These are phyloP conservation scores for Kregervanrija pseudodelftensis DNA, from an alignment of 805 yeast genomes.

Conservation along the genomic window DNA sequence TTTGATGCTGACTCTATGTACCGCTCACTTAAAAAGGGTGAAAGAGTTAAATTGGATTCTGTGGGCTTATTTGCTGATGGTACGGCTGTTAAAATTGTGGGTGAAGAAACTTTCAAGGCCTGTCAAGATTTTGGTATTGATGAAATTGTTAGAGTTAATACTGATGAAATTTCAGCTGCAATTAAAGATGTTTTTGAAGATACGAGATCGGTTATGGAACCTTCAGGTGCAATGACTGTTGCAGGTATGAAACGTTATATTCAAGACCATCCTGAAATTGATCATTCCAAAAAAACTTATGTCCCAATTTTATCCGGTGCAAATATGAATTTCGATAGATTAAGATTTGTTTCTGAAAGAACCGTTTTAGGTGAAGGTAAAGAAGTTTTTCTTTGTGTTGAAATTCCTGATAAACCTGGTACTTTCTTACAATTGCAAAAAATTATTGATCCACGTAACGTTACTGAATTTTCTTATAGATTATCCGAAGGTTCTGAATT, in stretches of 20 bases:
- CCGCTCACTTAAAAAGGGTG: constrained; percentile 52
- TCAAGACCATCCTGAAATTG: constrained; percentile 56
- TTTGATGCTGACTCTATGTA: constrained; percentile 90
- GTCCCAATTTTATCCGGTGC: constrained; percentile 92
- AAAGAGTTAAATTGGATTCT: constrained; percentile 49
- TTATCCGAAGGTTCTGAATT: constrained; percentile 37
- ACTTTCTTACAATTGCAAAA: constrained; percentile 73
- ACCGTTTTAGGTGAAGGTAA: constrained; percentile 98
- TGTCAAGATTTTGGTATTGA: constrained; percentile 70
- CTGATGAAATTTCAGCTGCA: constrained; percentile 85
- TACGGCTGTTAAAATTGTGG: constrained; percentile 86
- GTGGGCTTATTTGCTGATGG: constrained; percentile 99
- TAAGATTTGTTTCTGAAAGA: constrained; percentile 93
- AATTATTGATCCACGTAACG: constrained; percentile 77
- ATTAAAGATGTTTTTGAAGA: constrained; percentile 95
- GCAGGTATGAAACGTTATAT: constrained; percentile 91
- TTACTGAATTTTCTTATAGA: constrained; percentile 93
- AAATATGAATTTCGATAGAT: constrained; percentile 94
- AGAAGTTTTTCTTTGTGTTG: constrained; percentile 85
- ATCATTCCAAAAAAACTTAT: constrained; percentile 63
- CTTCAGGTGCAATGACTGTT: constrained; percentile 93
- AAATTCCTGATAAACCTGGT: constrained; percentile 91
- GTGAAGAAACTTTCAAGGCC: constrained; percentile 86
- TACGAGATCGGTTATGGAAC: constrained; percentile 89
- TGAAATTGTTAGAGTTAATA: constrained; percentile 58